These are phyloP conservation scores for Gonium pectorale DNA, from an alignment of 139 green algal species.

Conservation along the genomic window DNA sequence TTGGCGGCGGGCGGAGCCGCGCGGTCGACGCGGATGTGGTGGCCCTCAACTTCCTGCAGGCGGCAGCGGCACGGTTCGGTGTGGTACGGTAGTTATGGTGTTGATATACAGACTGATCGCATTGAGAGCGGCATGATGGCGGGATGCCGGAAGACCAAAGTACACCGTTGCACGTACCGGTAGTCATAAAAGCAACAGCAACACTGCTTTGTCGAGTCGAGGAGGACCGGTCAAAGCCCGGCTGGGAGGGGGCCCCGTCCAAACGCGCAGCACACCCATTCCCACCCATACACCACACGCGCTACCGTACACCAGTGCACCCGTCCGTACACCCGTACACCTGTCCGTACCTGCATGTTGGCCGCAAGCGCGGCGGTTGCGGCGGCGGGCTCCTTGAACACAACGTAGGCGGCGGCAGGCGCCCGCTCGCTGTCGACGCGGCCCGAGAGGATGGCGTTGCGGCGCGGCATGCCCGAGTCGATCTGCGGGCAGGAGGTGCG, in stretches of 20 bases:
- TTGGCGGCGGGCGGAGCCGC: slow-evolving; percentile 56
- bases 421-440: slow-evolving; percentile 54
- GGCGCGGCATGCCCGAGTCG: slow-evolving; percentile 66
- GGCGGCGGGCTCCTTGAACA: slow-evolving; percentile 68
- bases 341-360: slow-evolving; percentile 81
- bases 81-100: background rate
- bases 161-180: too few relatives aligned
- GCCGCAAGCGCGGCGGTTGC: slow-evolving; percentile 65
- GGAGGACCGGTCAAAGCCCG: too few relatives aligned
- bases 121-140: too few relatives aligned
- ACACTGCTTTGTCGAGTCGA: too few relatives aligned
- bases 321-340: background rate
- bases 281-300: too few relatives aligned
- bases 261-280: too few relatives aligned
- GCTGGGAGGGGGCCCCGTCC: too few relatives aligned
- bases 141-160: too few relatives aligned
- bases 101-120: too few relatives aligned
- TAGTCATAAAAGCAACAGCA: too few relatives aligned
- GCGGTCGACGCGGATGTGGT: slow-evolving; percentile 87
- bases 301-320: too few relatives aligned
- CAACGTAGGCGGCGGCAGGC: slow-evolving; percentile 82
- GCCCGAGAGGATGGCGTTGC: slow-evolving; percentile 64
- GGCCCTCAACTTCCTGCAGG: slow-evolving; percentile 71
- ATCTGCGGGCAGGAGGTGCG: slow-evolving; percentile 30
- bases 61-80: too few relatives aligned